Percentiles rank a stretch among this genome's conserved stretches.
These are phyloP conservation scores for Leptographium radiaticola DNA, from an alignment of 2,329 filamentous ascomycete species.

Conservation along the genomic window DNA sequence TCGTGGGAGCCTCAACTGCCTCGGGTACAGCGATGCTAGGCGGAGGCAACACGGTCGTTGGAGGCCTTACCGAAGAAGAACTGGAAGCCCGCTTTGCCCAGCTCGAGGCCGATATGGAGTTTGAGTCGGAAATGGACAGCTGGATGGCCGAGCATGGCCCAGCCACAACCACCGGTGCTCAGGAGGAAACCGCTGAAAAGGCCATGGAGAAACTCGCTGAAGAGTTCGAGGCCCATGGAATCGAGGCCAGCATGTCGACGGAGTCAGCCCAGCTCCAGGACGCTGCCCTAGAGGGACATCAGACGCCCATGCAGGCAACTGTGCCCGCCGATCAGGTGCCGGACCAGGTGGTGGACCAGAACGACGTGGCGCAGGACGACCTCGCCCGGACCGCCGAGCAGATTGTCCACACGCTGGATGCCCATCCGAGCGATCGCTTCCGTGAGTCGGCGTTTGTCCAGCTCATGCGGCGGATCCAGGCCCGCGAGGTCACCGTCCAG, in stretches of 20 bases:
- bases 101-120: constrained; percentile 10
- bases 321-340: too few species aligned
- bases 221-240: constrained; percentile 5
- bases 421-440: constrained; percentile 62
- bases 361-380: constrained; percentile 34
- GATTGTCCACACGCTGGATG: constrained; percentile 53
- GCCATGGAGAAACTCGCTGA: constrained; percentile 14
- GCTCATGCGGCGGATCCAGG: constrained; percentile 63
- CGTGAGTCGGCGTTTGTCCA: constrained; percentile 63
- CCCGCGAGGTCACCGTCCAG: constrained; percentile 58
- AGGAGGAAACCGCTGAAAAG: constrained; percentile 11
- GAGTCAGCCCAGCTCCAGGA: too few species aligned
- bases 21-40: too few species aligned
- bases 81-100: constrained; percentile 11
- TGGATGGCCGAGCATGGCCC: constrained; percentile 22
- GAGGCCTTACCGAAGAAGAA: constrained; percentile 7
- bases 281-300: too few species aligned
- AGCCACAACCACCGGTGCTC: constrained; percentile 2
- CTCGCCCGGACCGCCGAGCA: constrained; percentile 59
- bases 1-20: too few species aligned
- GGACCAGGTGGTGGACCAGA: constrained; percentile 6
- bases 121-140: constrained; percentile 15
- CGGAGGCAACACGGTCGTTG: background rate
- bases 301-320: too few species aligned
- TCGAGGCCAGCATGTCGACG: too few species aligned